Evolutionary conservation across 805 yeast species (phyloP).

Genomic region (Yamadazyma paraphyllophila): DNA sequence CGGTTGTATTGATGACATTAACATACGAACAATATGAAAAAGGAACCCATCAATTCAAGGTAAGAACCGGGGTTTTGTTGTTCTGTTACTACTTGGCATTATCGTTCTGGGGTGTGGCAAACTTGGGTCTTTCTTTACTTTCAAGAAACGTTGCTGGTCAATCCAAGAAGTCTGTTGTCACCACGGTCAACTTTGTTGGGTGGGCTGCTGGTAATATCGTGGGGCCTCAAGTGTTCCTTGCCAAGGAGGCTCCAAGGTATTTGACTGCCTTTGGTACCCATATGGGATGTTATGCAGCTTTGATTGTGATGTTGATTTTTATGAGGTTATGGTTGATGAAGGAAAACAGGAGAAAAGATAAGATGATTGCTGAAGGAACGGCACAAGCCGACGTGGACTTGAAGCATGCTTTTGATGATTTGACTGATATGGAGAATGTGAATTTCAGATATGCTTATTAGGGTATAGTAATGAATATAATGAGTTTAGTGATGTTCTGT

Average conservation of each 20-base stretch:
- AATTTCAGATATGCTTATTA: constrained; percentile 55
- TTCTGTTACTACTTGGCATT: constrained; percentile 48
- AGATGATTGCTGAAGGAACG: constrained; percentile 19
- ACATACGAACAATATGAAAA: constrained; percentile 28
- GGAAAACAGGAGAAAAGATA: constrained; percentile 55
- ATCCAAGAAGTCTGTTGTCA: constrained; percentile 63
- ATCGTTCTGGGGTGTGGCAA: constrained; percentile 56
- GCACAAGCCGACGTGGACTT: constrained; percentile 16
- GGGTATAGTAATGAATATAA: constrained; percentile 4
- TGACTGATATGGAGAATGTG: constrained; percentile 58
- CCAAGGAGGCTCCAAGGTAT: constrained; percentile 49
- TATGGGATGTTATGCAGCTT: constrained; percentile 32
- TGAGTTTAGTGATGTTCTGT: neutral
- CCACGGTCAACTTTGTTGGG: constrained; percentile 57
- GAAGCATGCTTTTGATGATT: constrained; percentile 50
- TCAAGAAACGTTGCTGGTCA: constrained; percentile 67
- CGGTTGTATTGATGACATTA: constrained; percentile 40
- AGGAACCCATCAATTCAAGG: constrained; percentile 29
- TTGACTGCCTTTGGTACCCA: constrained; percentile 53
- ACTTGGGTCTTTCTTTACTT: constrained; percentile 59
- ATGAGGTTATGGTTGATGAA: constrained; percentile 41
- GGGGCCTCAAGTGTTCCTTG: constrained; percentile 67
- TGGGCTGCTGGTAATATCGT: constrained; percentile 66
- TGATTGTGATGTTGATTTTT: constrained; percentile 17
- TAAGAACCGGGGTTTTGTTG: constrained; percentile 20